Conservation (phyloP, 1,284 basidiomycete genomes). For the Puccinia hordei region DNA sequence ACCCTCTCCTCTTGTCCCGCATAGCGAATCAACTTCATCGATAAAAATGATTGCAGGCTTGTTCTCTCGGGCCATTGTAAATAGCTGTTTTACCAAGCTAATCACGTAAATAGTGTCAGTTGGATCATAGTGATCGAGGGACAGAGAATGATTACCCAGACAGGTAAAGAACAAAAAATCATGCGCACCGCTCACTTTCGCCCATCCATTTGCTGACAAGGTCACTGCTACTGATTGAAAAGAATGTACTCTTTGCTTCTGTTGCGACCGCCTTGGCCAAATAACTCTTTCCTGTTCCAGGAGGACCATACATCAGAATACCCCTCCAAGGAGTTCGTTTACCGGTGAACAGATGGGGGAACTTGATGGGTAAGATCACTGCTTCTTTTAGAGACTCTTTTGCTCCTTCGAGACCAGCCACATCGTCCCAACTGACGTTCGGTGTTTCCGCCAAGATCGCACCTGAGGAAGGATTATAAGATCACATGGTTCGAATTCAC, state of each 20-base stretch:
- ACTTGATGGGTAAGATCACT: slow-evolving; percentile 97
- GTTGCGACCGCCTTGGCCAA: slow-evolving; percentile 98
- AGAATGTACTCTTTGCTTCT: slow-evolving; percentile 98
- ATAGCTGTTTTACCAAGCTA: slow-evolving; percentile 93
- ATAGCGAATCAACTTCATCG: slow-evolving; percentile 95
- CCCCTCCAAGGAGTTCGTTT: slow-evolving; percentile 97
- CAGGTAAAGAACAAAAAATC: slow-evolving; percentile 20
- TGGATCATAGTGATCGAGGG: neutral
- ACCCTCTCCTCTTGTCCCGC: slow-evolving; percentile 89
- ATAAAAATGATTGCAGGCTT: slow-evolving; percentile 99
- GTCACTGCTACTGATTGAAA: slow-evolving; percentile 91
- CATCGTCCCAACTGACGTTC: slow-evolving; percentile 97
- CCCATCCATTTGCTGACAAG: slow-evolving; percentile 99
- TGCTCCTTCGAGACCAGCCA: slow-evolving; percentile 88
- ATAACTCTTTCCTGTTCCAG: slow-evolving; percentile 91
- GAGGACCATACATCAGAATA: slow-evolving; percentile 92
- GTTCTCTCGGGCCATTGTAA: slow-evolving; percentile 91
- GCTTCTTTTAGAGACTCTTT: slow-evolving; percentile 97
- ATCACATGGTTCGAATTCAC: neutral
- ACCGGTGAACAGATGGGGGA: slow-evolving; percentile 95
- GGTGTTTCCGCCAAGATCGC: slow-evolving; percentile 93
- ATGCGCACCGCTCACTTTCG: slow-evolving; percentile 83
- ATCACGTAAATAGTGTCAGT: neutral
- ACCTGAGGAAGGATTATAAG: slow-evolving; percentile 57
- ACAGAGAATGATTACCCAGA: neutral